These are phyloP conservation scores for Oidiodendron maius DNA, from an alignment of 495 filamentous ascomycete species.

Conservation along the genomic window DNA sequence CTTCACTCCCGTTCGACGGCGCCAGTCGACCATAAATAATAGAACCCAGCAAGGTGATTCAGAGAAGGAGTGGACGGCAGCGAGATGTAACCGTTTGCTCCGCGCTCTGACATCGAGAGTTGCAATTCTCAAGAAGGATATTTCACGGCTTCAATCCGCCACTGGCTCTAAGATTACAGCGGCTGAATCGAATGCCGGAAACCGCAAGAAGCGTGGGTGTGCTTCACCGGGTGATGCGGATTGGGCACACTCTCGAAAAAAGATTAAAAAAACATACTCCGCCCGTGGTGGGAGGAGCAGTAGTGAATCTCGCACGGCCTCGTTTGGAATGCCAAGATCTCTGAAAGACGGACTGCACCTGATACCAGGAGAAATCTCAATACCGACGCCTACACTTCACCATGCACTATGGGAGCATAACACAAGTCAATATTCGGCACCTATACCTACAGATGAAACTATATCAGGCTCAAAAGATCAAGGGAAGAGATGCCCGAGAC, in stretches of 20 bases:
- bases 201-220: not conserved
- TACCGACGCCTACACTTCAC: constrained; percentile 20
- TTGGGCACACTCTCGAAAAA: constrained; percentile 25
- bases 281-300: constrained; percentile 7
- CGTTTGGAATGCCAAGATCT: not conserved
- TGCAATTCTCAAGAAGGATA: constrained; percentile 40
- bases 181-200: not conserved
- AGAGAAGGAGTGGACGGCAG: constrained; percentile 46
- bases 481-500: constrained; percentile 2
- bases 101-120: constrained; percentile 48
- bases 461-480: not conserved
- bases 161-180: not conserved
- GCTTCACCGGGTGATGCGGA: constrained; percentile 14
- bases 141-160: not conserved
- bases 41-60: constrained; percentile 6
- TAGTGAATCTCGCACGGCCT: not conserved
- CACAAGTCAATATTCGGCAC: not conserved
- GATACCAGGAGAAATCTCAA: constrained; percentile 19
- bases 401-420: constrained; percentile 11
- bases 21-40: constrained; percentile 11
- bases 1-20: constrained; percentile 15
- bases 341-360: constrained; percentile 2
- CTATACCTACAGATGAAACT: not conserved
- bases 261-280: constrained; percentile 29
- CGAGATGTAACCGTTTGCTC: constrained; percentile 49